Conservation (phyloP, 2,329 filamentous ascomycete species). For the Chaetomiaceae sp. region DNA sequence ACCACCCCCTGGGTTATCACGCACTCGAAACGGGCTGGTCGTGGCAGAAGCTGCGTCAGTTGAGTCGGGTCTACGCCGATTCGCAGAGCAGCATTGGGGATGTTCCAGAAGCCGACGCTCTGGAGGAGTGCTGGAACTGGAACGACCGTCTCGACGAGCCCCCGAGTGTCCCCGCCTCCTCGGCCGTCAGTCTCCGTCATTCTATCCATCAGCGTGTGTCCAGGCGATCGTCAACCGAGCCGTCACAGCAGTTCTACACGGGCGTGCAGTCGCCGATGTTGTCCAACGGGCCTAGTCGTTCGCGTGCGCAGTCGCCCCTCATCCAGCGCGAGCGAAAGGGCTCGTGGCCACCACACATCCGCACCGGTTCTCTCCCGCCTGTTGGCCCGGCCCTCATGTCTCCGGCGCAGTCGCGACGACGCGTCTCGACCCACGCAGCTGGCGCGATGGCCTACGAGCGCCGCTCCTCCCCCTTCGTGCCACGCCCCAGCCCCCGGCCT, state of each 20-base stretch:
- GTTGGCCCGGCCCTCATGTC: constrained; percentile 34
- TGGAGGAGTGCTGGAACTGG: constrained; percentile 63
- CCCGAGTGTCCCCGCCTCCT: constrained; percentile 38
- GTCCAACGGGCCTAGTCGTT: constrained; percentile 30
- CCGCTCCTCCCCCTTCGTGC: constrained; percentile 34
- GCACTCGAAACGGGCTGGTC: constrained; percentile 56
- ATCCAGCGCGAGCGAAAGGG: constrained; percentile 34
- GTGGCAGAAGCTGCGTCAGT: constrained; percentile 61
- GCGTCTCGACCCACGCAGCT: constrained; percentile 39
- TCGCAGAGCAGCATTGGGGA: constrained; percentile 35
- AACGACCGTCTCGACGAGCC: constrained; percentile 57
- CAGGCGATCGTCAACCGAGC: constrained; percentile 35
- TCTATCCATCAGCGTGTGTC: constrained; percentile 33
- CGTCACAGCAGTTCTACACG: constrained; percentile 36
- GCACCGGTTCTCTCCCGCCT: constrained; percentile 49
- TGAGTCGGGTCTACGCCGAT: constrained; percentile 52
- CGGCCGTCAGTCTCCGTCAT: constrained; percentile 38
- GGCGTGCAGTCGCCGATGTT: constrained; percentile 32
- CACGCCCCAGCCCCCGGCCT: constrained; percentile 28
- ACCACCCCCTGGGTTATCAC: constrained; percentile 33
- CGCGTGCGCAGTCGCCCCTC: constrained; percentile 37
- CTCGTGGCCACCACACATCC: constrained; percentile 43
- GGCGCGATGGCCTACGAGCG: constrained; percentile 30
- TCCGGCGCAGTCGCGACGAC: constrained; percentile 37
- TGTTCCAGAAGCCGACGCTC: constrained; percentile 54